Base-by-base conservation (phyloP, 2,329 filamentous ascomycete genomes). In the Talaromyces verruculosus region DNA sequence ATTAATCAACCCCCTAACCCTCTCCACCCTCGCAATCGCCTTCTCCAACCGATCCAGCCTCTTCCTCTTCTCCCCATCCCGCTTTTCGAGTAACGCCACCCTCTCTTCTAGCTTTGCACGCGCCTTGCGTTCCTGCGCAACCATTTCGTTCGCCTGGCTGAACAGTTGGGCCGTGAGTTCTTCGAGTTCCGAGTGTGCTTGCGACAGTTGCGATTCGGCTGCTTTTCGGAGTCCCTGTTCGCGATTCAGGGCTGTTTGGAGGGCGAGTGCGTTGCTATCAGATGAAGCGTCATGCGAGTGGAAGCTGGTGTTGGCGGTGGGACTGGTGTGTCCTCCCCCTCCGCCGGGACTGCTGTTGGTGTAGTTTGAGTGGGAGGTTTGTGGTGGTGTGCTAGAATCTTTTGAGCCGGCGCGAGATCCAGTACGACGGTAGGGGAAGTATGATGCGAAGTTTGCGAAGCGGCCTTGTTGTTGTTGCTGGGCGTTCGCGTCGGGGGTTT, bases 121-220 rank as follows among this genome's bases (percentile, higher is more conserved):
- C 45, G 85, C 85, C 72, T 83, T 85, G 30, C 87, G 81, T 77
- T 89, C 87, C 63, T 82, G 78, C 2, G 87, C 86, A 8, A 89
- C 87, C 87, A 89, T 88, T 75, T 89, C 87, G 67, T 89, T 89
- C 37, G 87, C 87, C 72, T 88, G 84, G 62, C 84, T 84, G 73
- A 89, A 89, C 8, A 89, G 74, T 65, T 83, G 82, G 37, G 83
- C 84, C 13, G 84, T 87, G 67, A 89, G 74, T 63, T 89, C 87
- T 69, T 89, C 87, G 35, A 89, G 80, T 74, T 89, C 87, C 1
- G 76, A 80, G 67, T 83, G 84, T 17, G 86, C 82, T 61, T 83
- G 82, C 41, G 81, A 80, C 2, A 86, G 78, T 67, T 84, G 83
- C 33, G 79, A 80, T 72, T 89, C 87, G 0, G 86, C 86, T n/a